A percentile compares a stretch with the other conserved stretches of the same genome.
These are phyloP conservation scores for Geranium incanum DNA, from an alignment of 441 rosid species.

Conservation along the genomic window DNA sequence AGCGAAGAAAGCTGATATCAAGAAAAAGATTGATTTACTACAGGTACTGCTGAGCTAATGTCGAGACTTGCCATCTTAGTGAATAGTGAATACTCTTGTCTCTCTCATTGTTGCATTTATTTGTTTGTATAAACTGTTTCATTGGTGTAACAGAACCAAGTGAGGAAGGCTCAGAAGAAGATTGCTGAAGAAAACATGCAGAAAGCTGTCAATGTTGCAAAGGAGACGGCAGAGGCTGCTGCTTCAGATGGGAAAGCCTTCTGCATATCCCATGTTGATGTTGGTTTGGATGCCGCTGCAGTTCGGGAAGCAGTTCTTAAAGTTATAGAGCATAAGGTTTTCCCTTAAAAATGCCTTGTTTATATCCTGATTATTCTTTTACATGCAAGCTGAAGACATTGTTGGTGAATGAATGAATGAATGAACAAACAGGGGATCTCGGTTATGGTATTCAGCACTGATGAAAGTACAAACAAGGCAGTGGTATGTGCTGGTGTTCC, in stretches of 20 bases:
- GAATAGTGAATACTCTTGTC: not conserved
- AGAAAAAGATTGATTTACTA: slow-evolving; percentile 59
- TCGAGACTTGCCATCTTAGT: not conserved
- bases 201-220: slow-evolving; percentile 60
- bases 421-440: slow-evolving; percentile 57
- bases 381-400: not conserved
- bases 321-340: slow-evolving; percentile 68
- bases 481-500: slow-evolving; percentile 89
- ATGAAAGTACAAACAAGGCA: slow-evolving; percentile 77
- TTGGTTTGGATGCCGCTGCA: slow-evolving; percentile 87
- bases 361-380: not conserved
- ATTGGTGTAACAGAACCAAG: slow-evolving; percentile 40
- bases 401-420: slow-evolving; percentile 18
- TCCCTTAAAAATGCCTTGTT: not conserved
- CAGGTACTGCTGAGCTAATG: slow-evolving; percentile 43
- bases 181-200: slow-evolving; percentile 73
- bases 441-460: slow-evolving; percentile 77
- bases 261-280: slow-evolving; percentile 66
- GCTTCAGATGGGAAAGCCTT: slow-evolving; percentile 63
- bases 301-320: slow-evolving; percentile 91
- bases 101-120: not conserved
- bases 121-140: not conserved
- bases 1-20: slow-evolving; percentile 75
- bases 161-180: slow-evolving; percentile 76
- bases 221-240: slow-evolving; percentile 64